A percentile compares a stretch with the other conserved stretches of the same genome.
Conservation (phyloP, 2,329 filamentous ascomycete genomes). For the Trichoderma sp. region DNA sequence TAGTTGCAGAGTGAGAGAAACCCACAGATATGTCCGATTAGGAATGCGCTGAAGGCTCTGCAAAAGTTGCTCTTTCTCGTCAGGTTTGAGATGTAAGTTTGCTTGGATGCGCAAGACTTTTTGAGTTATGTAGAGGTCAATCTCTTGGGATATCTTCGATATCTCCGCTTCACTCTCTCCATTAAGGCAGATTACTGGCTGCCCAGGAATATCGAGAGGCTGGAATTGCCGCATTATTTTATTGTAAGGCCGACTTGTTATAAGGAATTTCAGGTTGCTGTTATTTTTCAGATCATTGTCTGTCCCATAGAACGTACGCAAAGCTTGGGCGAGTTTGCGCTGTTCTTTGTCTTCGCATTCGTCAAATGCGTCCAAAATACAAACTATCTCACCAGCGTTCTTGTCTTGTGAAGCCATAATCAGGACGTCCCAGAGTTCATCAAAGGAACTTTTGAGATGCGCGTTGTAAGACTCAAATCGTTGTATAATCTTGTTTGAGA, state of each 20-base stretch:
- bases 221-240: slow-evolving; percentile 23
- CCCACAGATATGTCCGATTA: slow-evolving; percentile 41
- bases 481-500: not conserved
- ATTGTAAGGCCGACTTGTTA: slow-evolving; percentile 33
- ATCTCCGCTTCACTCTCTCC: slow-evolving; percentile 28
- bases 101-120: slow-evolving; percentile 14
- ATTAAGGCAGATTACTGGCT: slow-evolving; percentile 23
- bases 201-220: not conserved
- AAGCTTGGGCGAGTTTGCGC: slow-evolving; percentile 20
- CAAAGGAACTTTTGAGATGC: not conserved
- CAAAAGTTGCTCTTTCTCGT: slow-evolving; percentile 14
- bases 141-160: slow-evolving; percentile 29
- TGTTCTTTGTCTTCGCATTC: slow-evolving; percentile 27
- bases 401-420: not conserved
- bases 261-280: slow-evolving; percentile 31
- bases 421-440: slow-evolving; percentile 20
- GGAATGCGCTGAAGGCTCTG: slow-evolving; percentile 27
- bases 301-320: slow-evolving; percentile 21
- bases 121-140: slow-evolving; percentile 30
- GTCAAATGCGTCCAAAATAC: slow-evolving; percentile 41
- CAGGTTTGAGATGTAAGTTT: not conserved
- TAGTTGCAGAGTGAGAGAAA: slow-evolving; percentile 33
- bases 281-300: not conserved
- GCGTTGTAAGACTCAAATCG: not conserved
- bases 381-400: slow-evolving; percentile 30